These are phyloP conservation scores for Pholiota molesta DNA, from an alignment of 768 basidiomycete genomes.

Conservation along the genomic window DNA sequence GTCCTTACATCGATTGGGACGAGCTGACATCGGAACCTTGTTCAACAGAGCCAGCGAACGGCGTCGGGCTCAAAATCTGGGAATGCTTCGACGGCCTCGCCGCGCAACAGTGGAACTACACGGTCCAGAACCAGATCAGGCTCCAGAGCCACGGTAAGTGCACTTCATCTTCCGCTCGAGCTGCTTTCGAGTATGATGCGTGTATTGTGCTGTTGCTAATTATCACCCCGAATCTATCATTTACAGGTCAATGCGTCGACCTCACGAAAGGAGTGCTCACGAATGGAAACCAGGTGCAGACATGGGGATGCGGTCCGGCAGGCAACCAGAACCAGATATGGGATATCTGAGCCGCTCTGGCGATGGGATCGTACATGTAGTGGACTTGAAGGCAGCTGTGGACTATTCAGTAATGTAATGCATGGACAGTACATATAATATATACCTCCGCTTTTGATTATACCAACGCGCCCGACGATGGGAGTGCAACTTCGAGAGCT, in stretches of 20 bases:
- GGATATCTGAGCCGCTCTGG: background rate
- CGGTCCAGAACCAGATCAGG: background rate
- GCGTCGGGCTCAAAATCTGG: slow-evolving; percentile 14
- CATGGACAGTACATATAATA: too few relatives aligned
- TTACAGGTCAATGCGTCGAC: slow-evolving; percentile 5
- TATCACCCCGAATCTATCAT: background rate
- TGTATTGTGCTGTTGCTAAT: background rate
- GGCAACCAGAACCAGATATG: slow-evolving; percentile 10
- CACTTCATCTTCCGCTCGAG: background rate
- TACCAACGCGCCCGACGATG: too few relatives aligned
- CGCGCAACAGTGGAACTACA: slow-evolving; percentile 10
- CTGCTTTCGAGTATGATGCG: background rate
- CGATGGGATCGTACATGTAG: too few relatives aligned
- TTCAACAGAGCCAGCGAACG: background rate
- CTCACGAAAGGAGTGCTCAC: slow-evolving; percentile 10
- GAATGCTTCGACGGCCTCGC: slow-evolving; percentile 11
- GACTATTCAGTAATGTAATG: too few relatives aligned
- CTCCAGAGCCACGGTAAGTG: background rate
- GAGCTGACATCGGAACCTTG: too few relatives aligned
- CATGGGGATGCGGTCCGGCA: slow-evolving; percentile 3
- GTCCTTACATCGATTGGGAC: too few relatives aligned
- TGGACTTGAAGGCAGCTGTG: too few relatives aligned
- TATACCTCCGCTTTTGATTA: too few relatives aligned
- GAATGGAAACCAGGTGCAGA: slow-evolving; percentile 9
- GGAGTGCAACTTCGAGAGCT: too few relatives aligned